A percentile compares a stretch with the other conserved stretches of the same genome.
Evolutionary conservation across 1,284 basidiomycete species (phyloP).

Genomic region (Ceratobasidium sp.): DNA sequence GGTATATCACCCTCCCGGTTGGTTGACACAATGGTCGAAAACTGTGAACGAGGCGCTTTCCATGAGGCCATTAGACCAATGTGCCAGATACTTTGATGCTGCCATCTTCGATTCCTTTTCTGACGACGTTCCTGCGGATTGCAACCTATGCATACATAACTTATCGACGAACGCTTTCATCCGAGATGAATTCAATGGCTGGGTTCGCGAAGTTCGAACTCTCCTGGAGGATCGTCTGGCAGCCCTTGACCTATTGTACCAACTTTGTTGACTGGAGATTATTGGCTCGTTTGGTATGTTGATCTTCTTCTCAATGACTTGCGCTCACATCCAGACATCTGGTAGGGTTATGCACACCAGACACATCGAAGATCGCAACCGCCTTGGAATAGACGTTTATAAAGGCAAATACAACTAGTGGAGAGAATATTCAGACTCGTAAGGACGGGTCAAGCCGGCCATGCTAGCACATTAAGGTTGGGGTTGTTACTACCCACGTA

Average conservation of each 20-base stretch:
- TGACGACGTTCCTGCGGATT: background rate
- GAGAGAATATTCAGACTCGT: no score
- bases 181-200: constrained; percentile 16
- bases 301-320: no score
- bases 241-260: constrained; percentile 22
- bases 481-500: no score
- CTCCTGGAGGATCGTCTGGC: constrained; percentile 12
- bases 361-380: no score
- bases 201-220: constrained; percentile 10
- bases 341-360: no score
- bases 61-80: background rate
- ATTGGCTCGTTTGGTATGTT: background rate
- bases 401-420: no score
- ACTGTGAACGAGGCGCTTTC: background rate
- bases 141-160: background rate
- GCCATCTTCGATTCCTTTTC: constrained; percentile 1
- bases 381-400: no score
- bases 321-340: no score
- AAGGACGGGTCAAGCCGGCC: no score
- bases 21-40: constrained; percentile 2
- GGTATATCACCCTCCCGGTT: background rate
- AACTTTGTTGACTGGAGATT: background rate
- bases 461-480: no score
- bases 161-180: background rate
- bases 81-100: background rate